These are phyloP conservation scores for Phytophthora quininea DNA, from an alignment of 352 stramenopile genomes.

Conservation along the genomic window DNA sequence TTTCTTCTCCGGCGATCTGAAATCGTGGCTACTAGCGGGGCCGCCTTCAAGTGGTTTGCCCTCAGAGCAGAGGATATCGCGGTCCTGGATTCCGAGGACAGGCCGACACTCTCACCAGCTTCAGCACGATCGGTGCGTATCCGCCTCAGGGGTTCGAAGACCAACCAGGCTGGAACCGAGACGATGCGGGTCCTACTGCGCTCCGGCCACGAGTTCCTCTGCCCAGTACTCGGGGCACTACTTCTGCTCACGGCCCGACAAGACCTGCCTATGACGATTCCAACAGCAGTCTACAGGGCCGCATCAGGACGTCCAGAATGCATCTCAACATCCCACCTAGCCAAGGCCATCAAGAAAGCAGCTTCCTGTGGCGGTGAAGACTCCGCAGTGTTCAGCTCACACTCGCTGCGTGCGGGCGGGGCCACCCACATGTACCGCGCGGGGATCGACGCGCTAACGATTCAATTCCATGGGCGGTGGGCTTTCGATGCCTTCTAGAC, in stretches of 20 bases:
- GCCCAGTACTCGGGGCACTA: background rate
- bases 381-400: background rate
- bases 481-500: slow-evolving; percentile 19
- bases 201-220: background rate
- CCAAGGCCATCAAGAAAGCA: background rate
- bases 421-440: slow-evolving; percentile 18
- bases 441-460: slow-evolving; percentile 8
- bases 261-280: background rate
- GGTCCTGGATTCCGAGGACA: background rate
- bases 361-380: background rate
- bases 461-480: slow-evolving; percentile 24
- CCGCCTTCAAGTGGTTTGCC: background rate
- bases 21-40: background rate
- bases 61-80: background rate
- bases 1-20: background rate
- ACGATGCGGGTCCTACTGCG: background rate
- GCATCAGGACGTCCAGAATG: background rate
- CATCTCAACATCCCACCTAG: background rate
- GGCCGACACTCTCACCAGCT: background rate
- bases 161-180: background rate
- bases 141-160: background rate
- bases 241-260: background rate
- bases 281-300: background rate
- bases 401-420: slow-evolving; percentile 12
- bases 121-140: background rate